Evolutionary conservation across 2,329 filamentous ascomycete species (phyloP).

Genomic region (Cladorrhinum sp.): DNA sequence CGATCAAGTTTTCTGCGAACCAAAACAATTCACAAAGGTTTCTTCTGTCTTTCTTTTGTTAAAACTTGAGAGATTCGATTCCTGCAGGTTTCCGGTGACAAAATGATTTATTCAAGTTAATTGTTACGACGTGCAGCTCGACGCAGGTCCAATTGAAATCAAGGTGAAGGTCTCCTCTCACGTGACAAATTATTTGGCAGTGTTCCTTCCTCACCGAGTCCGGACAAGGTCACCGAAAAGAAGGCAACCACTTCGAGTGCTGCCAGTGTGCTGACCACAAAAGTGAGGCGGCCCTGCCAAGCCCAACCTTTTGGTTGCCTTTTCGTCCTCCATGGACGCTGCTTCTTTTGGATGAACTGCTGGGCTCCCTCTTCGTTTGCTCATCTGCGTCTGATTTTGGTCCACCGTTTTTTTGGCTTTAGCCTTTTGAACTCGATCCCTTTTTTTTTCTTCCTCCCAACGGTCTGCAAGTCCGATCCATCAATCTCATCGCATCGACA

Average conservation of each 20-base stretch:
- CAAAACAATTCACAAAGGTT: too few relatives aligned
- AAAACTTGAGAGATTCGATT: too few relatives aligned
- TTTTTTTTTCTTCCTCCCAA: not conserved
- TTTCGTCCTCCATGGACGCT: not conserved
- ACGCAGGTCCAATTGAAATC: too few relatives aligned
- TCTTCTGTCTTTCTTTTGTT: too few relatives aligned
- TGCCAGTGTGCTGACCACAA: not conserved
- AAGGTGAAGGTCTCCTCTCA: too few relatives aligned
- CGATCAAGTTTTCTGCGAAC: too few relatives aligned
- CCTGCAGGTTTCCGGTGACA: too few relatives aligned
- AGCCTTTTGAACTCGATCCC: not conserved
- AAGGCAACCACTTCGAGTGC: constrained; percentile 1
- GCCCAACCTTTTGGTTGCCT: not conserved
- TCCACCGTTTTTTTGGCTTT: not conserved
- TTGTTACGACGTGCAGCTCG: not conserved
- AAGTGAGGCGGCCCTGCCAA: constrained; percentile 4
- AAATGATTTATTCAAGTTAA: too few relatives aligned
- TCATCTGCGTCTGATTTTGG: not conserved
- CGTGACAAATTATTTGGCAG: too few relatives aligned
- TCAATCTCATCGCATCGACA: not conserved
- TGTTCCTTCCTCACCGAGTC: not conserved
- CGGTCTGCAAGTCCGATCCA: not conserved
- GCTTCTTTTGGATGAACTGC: not conserved
- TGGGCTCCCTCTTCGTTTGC: not conserved
- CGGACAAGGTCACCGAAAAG: not conserved